A percentile compares a stretch with the other conserved stretches of the same genome.
Conservation (phyloP, 352 stramenopile genomes). For the Phytophthora sansomeana region DNA sequence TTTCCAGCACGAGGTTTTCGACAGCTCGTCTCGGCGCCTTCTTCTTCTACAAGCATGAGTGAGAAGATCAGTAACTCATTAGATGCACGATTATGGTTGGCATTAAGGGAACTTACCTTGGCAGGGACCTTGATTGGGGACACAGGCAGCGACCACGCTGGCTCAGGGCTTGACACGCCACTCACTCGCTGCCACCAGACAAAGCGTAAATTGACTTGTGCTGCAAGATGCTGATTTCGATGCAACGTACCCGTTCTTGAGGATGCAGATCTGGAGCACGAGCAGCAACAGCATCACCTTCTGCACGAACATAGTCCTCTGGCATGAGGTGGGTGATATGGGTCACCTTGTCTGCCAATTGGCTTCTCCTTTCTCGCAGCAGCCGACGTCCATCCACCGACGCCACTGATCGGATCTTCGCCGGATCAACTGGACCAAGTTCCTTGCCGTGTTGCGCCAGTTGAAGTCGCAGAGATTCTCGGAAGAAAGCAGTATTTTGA, state of each 20-base stretch:
- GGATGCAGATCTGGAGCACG: slow-evolving; percentile 49
- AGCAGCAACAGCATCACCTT: slow-evolving; percentile 28
- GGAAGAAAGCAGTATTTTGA: slow-evolving; percentile 34
- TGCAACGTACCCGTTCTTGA: slow-evolving; percentile 46
- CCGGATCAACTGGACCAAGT: slow-evolving; percentile 55
- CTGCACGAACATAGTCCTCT: slow-evolving; percentile 38
- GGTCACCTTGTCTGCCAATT: slow-evolving; percentile 59
- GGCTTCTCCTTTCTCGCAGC: slow-evolving; percentile 40
- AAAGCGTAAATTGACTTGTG: too few species aligned
- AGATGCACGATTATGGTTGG: neutral
- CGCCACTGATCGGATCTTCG: slow-evolving; percentile 45
- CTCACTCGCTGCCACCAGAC: slow-evolving; percentile 8
- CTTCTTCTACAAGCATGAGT: slow-evolving; percentile 13
- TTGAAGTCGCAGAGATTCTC: slow-evolving; percentile 59
- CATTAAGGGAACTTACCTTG: slow-evolving; percentile 23
- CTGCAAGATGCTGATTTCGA: neutral
- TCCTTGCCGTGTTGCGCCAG: slow-evolving; percentile 36
- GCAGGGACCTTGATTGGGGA: slow-evolving; percentile 56
- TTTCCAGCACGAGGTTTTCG: slow-evolving; percentile 59
- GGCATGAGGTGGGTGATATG: slow-evolving; percentile 43
- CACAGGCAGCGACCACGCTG: slow-evolving; percentile 43
- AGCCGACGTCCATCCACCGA: slow-evolving; percentile 48
- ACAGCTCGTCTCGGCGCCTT: slow-evolving; percentile 26
- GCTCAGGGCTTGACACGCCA: slow-evolving; percentile 14
- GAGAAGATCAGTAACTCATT: neutral